A percentile compares a stretch with the other conserved stretches of the same genome.
Conservation (phyloP, 73 alveolate species). For the Paramecium octaurelia region DNA sequence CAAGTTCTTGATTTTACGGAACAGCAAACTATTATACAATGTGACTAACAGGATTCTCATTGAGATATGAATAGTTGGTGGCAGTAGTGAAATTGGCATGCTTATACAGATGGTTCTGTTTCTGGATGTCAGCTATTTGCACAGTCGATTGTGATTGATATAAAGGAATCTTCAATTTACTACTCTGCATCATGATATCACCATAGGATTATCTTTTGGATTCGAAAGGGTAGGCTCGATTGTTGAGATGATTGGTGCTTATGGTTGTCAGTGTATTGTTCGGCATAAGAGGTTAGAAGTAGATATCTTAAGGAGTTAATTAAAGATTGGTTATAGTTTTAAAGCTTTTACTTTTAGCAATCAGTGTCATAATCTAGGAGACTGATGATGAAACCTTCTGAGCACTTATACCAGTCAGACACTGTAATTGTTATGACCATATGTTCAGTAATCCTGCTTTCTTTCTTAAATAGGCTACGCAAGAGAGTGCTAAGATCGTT, state of each 20-base stretch:
- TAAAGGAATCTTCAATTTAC: neutral
- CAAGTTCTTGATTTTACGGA: neutral
- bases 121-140: neutral
- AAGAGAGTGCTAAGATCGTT: neutral
- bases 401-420: neutral
- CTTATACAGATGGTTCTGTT: neutral
- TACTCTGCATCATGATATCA: neutral
- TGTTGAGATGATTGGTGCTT: neutral
- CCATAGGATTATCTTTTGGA: neutral
- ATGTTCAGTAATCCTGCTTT: conserved; percentile 21
- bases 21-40: neutral
- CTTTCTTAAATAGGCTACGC: conserved; percentile 35
- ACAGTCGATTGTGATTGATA: neutral
- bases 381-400: conserved; percentile 18
- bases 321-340: neutral
- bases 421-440: neutral
- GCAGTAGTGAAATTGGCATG: neutral
- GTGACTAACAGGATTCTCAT: neutral
- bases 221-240: neutral
- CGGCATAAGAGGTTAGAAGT: neutral
- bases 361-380: conserved; percentile 34
- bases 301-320: neutral
- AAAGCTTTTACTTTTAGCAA: neutral
- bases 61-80: neutral
- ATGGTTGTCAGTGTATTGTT: neutral